Base-by-base conservation (phyloP, 2,329 filamentous ascomycete species). In the Dissoconium aciculare region DNA sequence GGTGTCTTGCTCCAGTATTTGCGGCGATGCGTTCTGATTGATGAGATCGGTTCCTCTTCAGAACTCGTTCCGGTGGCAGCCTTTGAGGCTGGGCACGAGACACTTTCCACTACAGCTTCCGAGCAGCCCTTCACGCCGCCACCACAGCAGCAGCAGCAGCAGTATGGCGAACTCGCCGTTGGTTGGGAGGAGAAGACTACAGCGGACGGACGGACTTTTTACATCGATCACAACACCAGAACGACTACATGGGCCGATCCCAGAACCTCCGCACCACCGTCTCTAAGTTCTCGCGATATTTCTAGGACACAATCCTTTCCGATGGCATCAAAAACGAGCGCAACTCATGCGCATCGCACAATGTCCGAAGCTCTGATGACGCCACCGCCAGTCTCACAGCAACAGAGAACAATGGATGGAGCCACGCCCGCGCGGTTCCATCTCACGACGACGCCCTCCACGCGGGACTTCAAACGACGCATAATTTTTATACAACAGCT, bases 381-480 rank as follows among this genome's bases (percentile, higher is more conserved):
- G 19, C n/a, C 19, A 8, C 8, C 8, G 19, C 19, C 19, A n/a
- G n/a, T 23, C 19, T 23, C 19, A n/a, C 19, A 23, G 19, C 19
- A 23, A 23, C 19, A 23, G n/a, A n/a, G 8, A n/a, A 23, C 8
- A n/a, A 23, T 8, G 17, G 15, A 23, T 10, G 16, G 25, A 12
- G 6, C 26, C 10, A 17, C 24, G 4, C 9, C 17, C 9, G 5
- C 13, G 11, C n/a, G 27, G 10, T 31, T 24, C 17, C 32, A 36
- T 14, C 26, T 37, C 12, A 37, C 35, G 5, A 17, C 31, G 10
- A 34, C 36, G 4, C 41, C 45, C 12, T 50, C 49, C 1, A 43
- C 52, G 30, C 45, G 46, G 26, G 52, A 54, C 24, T 54, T 49
- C 41, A 53, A 53, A 29, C 39, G 45, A 9, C 48, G 49, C 30